Evolutionary conservation across 1,139 yeast species (phyloP).

Genomic region (Arxiozyma slooffiae): DNA sequence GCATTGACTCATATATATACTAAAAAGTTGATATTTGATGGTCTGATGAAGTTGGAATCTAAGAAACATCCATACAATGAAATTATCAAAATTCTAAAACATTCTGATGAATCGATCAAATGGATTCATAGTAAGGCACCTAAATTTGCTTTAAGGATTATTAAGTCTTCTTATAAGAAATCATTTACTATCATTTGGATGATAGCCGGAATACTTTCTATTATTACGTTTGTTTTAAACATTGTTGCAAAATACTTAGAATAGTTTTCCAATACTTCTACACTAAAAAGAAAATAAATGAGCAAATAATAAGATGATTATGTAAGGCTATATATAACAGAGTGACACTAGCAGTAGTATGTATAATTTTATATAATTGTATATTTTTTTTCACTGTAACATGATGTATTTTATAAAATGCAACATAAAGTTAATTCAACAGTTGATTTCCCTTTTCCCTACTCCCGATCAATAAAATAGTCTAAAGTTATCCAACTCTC

Average conservation of each 20-base stretch:
- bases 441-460: no score
- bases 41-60: not conserved
- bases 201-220: not conserved
- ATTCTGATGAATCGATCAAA: not conserved
- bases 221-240: not conserved
- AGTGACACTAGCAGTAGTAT: no score
- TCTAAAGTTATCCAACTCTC: no score
- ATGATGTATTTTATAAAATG: no score
- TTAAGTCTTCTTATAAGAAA: not conserved
- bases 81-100: not conserved
- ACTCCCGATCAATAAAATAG: no score
- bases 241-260: not conserved
- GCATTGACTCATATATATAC: not conserved
- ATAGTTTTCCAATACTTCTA: not conserved
- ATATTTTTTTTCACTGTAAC: no score
- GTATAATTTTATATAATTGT: no score
- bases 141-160: not conserved
- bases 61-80: conserved; percentile 1
- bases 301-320: no score
- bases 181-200: not conserved
- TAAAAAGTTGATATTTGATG: not conserved
- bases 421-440: no score
- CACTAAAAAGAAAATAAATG: not conserved
- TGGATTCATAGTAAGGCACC: conserved; percentile 3
- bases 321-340: no score